phyloP scores from a whole-genome alignment of 768 basidiomycete genomes.

The Termitomyces sp. region DNA sequence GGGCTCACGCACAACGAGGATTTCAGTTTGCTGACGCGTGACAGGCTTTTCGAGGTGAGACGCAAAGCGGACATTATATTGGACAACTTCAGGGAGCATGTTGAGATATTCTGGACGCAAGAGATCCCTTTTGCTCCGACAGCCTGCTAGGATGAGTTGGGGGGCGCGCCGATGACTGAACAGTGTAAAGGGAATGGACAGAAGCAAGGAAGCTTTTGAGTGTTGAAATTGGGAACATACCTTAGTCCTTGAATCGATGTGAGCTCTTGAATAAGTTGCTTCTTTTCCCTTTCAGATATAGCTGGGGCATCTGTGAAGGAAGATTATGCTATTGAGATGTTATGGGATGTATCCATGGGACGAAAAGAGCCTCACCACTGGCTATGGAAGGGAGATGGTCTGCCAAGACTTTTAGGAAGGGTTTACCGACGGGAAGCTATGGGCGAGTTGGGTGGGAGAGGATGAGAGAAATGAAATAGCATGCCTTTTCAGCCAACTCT shows the following conservation, averaged over 20 bases:
- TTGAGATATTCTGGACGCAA: constrained; percentile 28
- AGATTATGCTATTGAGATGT: not conserved
- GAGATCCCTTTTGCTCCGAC: constrained; percentile 37
- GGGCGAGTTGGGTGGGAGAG: constrained; percentile 22
- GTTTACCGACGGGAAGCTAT: not conserved
- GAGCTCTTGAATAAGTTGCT: not conserved
- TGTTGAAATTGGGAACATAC: not conserved
- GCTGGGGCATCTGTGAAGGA: not conserved
- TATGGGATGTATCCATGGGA: not conserved
- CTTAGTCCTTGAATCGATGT: not conserved
- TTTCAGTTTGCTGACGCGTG: constrained; percentile 35
- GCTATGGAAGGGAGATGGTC: not conserved
- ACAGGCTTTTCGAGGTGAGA: constrained; percentile 31
- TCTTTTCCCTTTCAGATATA: not conserved
- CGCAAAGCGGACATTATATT: constrained; percentile 33
- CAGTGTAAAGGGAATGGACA: constrained; percentile 14
- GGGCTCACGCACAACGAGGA: constrained; percentile 29
- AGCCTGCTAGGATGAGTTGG: constrained; percentile 47
- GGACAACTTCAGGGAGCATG: constrained; percentile 33
- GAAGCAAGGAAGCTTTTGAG: not conserved
- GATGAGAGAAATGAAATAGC: not conserved
- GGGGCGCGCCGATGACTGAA: constrained; percentile 26
- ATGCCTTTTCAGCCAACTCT: not conserved
- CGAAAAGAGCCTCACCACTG: not conserved
- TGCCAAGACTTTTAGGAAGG: not conserved